phyloP scores from a whole-genome alignment of 768 basidiomycete species.

The Lactarius hengduanensis region DNA sequence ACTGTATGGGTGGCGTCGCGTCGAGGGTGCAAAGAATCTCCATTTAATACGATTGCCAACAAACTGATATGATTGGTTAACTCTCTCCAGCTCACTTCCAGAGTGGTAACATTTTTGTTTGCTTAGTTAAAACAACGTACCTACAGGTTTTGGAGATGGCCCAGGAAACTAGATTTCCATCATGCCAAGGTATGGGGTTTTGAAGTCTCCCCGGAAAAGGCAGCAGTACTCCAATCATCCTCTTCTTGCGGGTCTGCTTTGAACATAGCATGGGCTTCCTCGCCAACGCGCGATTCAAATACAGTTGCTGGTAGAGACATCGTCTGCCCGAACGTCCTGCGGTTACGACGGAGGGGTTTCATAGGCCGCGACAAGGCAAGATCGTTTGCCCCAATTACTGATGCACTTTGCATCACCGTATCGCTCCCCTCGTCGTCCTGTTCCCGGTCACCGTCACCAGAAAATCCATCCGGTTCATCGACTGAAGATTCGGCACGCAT shows the following conservation, averaged over 20 bases:
- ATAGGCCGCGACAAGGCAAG: slow-evolving; percentile 33
- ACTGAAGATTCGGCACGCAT: slow-evolving; percentile 30
- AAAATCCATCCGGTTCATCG: slow-evolving; percentile 20
- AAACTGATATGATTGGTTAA: background rate
- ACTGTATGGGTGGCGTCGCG: background rate
- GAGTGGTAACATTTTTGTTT: background rate
- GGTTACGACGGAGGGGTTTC: slow-evolving; percentile 41
- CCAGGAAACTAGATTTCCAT: slow-evolving; percentile 1
- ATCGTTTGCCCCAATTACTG: slow-evolving; percentile 18
- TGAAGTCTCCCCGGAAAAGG: slow-evolving; percentile 17
- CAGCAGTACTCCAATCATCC: slow-evolving; percentile 28
- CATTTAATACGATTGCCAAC: background rate
- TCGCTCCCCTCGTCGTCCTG: slow-evolving; percentile 3
- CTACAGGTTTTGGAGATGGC: background rate
- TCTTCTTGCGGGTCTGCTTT: slow-evolving; percentile 17
- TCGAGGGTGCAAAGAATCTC: background rate
- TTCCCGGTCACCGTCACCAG: slow-evolving; percentile 17
- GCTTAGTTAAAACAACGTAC: slow-evolving; percentile 14
- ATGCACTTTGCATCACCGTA: slow-evolving; percentile 10
- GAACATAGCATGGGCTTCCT: background rate
- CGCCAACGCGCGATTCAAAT: slow-evolving; percentile 9
- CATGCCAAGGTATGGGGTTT: slow-evolving; percentile 9
- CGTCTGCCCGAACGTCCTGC: slow-evolving; percentile 25
- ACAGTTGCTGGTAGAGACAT: slow-evolving; percentile 25
- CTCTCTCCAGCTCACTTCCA: background rate